Evolutionary conservation across 1,284 basidiomycete species (phyloP), one percentile per base, ranked within the genome.

Genomic region (Kwoniella shivajii): DNA sequence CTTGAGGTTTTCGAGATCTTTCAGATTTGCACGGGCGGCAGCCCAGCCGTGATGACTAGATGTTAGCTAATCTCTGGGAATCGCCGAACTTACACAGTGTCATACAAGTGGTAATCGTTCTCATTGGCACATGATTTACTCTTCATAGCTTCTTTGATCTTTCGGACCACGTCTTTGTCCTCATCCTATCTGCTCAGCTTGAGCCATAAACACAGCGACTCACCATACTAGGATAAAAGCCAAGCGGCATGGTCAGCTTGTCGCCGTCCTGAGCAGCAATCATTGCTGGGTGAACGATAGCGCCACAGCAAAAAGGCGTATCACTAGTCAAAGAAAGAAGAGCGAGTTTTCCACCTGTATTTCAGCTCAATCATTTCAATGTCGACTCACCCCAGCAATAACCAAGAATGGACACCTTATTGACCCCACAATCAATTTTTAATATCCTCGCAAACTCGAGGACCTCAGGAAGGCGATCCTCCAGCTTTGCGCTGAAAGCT

Each of bases 1-100:
- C 73, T 84, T 84, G 66, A 82, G 81, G 76, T 87, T 88, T 60
- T 86, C 84, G 31, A 80, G 71, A 56, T 88, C 80, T 42, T 83
- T 80, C 47, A 88, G 78, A 68, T 88, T 78, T 1, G 83, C 87
- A 46, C 87, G 82, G 3, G 87, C 87, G 7, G 85, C 86, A 4
- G 86, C 87, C 82, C 85, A 88, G 37, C 86, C 87, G 69, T 88
- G 87, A 76, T 84, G 84, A 73, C 84, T 85, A 56, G 1, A 31
- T 45, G 48, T 26, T 3, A 29, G 39, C 29, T 33, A 24, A 31
- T 4, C 33, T 4, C n/a, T 27, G 20, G 39, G 31, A 31, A 27
- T 7, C 10, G 7, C n/a, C 3, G 13, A 18, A 68, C 70, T 52
- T 46, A 74, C 69, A 75, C 73, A n/a, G 72, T 74, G 56, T 68